Base-by-base conservation (phyloP, 2,329 filamentous ascomycete species). In the Sporothrix brasiliensis region DNA sequence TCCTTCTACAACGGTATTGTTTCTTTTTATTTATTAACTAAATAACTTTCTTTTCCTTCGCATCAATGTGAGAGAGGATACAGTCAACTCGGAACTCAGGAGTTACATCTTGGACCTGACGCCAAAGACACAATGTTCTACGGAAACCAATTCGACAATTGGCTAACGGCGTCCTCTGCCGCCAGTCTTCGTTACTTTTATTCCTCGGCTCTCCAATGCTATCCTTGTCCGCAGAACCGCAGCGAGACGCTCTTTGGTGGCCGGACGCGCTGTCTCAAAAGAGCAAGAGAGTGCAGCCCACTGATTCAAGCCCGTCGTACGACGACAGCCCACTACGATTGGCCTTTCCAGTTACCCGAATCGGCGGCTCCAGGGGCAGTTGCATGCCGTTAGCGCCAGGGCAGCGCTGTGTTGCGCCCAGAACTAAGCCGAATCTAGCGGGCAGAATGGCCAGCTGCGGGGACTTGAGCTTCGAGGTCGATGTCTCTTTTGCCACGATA, bases 281-380 rank as follows among this genome's bases (percentile, higher is more conserved):
- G 60, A 63, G 60, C n/a, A 63, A 30, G 41, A 47, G 41, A 49
- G 44, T 63, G 41, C 60, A 49, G 60, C n/a, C 60, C 60, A 49
- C 41, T 49, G 24, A 34, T 34, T 9, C 4, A 34, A n/a, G 41
- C 2, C 24, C 10, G 14, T 30, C 27, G 27, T 30, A 21, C 4
- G 50, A 53, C n/a, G 2, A 34, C 13, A 13, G 21, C n/a, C 50
- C 50, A 53, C 50, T 27, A 27, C 27, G 10, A 53, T 5, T 34
- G 27, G 24, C 52, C 56, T 61, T 11, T 4, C 24, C 34, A 61
- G 56, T 61, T 61, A 61, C 56, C 56, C 56, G 34, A 61, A 44
- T 61, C 4, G n/a, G 56, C 41, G 21, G 41, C 41, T 49, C 41
- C 60, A 49, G 21, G 14, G 41, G 21, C 41, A 24, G 39, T 19